phyloP scores from a whole-genome alignment of 257 asterid species.

The Verbena officinalis region DNA sequence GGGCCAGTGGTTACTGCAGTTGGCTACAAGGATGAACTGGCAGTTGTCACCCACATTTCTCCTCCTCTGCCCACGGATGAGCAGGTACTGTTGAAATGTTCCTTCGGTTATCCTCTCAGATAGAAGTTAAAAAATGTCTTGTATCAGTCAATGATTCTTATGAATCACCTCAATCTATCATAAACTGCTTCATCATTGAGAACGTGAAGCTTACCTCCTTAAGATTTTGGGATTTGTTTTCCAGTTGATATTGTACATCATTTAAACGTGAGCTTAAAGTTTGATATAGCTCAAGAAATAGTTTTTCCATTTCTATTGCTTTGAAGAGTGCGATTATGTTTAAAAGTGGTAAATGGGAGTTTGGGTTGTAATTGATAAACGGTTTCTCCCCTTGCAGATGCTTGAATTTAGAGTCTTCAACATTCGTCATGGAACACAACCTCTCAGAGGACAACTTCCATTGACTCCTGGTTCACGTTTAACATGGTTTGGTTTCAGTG shows the following conservation, averaged over 20 bases:
- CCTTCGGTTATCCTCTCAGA: constrained; percentile 12
- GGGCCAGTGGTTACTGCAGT: constrained; percentile 96
- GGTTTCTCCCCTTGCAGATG: constrained; percentile 57
- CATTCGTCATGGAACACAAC: constrained; percentile 52
- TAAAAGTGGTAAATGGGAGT: constrained; percentile 9
- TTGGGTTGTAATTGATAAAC: constrained; percentile 18
- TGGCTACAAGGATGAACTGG: constrained; percentile 87
- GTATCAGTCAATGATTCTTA: not conserved
- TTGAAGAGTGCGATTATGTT: constrained; percentile 3
- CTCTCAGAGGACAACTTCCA: constrained; percentile 70
- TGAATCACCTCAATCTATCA: constrained; percentile 22
- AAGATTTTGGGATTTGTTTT: constrained; percentile 3
- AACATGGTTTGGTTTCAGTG: constrained; percentile 94
- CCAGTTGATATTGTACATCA: constrained; percentile 1
- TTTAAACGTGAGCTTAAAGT: not conserved
- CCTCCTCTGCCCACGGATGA: constrained; percentile 85
- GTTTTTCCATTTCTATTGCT: constrained; percentile 15
- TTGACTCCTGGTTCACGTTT: constrained; percentile 92
- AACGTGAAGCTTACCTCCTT: constrained; percentile 13
- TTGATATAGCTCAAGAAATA: constrained; percentile 10
- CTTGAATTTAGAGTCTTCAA: constrained; percentile 83
- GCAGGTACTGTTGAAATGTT: constrained; percentile 56
- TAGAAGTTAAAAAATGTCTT: not conserved
- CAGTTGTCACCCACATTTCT: constrained; percentile 78
- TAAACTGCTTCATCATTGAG: not conserved